Conservation (phyloP, 169 alveolate species). For the Plasmodium reichenowi region DNA sequence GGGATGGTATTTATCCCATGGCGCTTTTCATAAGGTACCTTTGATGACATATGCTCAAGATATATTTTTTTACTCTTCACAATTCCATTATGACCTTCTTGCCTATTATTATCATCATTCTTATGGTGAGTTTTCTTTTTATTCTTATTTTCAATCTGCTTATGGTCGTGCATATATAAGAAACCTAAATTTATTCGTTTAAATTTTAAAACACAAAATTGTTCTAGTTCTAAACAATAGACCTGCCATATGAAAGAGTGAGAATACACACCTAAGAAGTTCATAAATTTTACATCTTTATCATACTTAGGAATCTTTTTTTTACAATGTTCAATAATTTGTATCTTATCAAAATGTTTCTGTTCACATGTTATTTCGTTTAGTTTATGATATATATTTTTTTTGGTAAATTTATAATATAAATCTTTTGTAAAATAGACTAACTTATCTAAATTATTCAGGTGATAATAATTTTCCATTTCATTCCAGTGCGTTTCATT, state of each 20-base stretch:
- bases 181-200: conserved; percentile 1
- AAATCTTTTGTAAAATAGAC: conserved; percentile 67
- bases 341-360: conserved; percentile 69
- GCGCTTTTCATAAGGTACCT: too few relatives aligned
- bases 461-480: conserved; percentile 54
- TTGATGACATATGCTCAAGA: too few relatives aligned
- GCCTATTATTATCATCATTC: background rate
- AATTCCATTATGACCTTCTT: background rate
- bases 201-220: conserved; percentile 39
- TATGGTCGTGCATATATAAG: background rate
- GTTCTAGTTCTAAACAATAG: conserved; percentile 35
- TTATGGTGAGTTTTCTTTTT: background rate
- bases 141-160: background rate
- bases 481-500: conserved; percentile 72
- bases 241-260: conserved; percentile 75
- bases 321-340: conserved; percentile 50
- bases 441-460: conserved; percentile 36
- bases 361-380: conserved; percentile 73
- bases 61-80: too few relatives aligned
- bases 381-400: conserved; percentile 36
- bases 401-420: conserved; percentile 57
- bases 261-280: conserved; percentile 52
- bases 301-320: conserved; percentile 34
- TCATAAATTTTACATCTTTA: conserved; percentile 45
- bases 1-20: too few relatives aligned